Evolutionary conservation across 2,329 filamentous ascomycete species (phyloP).

Genomic region (Ophiobolus disseminans): DNA sequence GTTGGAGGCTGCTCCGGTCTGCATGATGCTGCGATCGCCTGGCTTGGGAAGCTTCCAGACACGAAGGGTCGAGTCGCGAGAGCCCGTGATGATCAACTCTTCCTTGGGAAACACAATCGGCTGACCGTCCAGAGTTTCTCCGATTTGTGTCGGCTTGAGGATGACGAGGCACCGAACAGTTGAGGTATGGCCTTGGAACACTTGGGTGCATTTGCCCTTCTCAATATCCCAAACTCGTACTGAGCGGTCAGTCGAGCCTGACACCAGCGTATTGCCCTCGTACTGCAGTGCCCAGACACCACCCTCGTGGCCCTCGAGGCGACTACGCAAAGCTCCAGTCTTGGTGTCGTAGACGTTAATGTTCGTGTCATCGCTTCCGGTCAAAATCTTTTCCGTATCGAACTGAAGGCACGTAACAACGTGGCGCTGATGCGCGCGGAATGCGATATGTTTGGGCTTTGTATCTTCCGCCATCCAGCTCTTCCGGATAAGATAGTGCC

Average conservation of each 20-base stretch:
- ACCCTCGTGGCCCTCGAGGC: slow-evolving; percentile 91
- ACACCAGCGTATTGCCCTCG: slow-evolving; percentile 92
- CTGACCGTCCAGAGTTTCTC: slow-evolving; percentile 72
- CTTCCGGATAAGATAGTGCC: slow-evolving; percentile 87
- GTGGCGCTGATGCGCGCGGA: slow-evolving; percentile 93
- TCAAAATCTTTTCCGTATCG: slow-evolving; percentile 96
- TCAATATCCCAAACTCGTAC: slow-evolving; percentile 99
- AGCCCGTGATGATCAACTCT: slow-evolving; percentile 95
- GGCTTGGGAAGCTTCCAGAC: slow-evolving; percentile 92
- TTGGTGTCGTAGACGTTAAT: slow-evolving; percentile 99
- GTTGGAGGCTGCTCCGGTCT: slow-evolving; percentile 75
- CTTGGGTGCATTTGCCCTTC: slow-evolving; percentile 87
- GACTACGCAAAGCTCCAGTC: slow-evolving; percentile 82
- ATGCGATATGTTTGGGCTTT: slow-evolving; percentile 89
- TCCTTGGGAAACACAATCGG: slow-evolving; percentile 90
- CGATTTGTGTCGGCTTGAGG: slow-evolving; percentile 82
- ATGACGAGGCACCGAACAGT: slow-evolving; percentile 97
- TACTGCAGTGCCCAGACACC: slow-evolving; percentile 98
- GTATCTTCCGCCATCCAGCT: slow-evolving; percentile 87
- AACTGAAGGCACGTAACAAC: slow-evolving; percentile 98
- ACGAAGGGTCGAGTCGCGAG: slow-evolving; percentile 88
- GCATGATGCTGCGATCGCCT: slow-evolving; percentile 77
- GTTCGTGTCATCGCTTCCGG: slow-evolving; percentile 94
- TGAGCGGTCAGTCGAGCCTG: slow-evolving; percentile 92
- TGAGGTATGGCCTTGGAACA: slow-evolving; percentile 97